Conservation (phyloP, 495 filamentous ascomycete species). For the Oidiodendron maius region DNA sequence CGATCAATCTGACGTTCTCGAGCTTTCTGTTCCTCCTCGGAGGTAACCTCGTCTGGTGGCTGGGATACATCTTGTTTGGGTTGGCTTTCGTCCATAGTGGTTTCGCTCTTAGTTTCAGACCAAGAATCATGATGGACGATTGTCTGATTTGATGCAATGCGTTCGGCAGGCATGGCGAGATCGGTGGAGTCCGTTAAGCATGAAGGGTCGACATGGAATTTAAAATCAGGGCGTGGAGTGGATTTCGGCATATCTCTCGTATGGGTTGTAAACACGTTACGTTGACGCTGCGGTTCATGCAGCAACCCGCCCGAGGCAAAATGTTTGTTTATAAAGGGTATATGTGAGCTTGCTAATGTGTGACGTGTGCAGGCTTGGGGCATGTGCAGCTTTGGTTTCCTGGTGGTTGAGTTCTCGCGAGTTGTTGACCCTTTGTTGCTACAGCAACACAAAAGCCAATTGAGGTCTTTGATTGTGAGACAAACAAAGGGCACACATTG, state of each 20-base stretch:
- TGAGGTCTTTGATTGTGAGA: no score
- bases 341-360: no score
- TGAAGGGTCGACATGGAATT: slow-evolving; percentile 37
- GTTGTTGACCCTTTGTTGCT: no score
- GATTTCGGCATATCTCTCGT: slow-evolving; percentile 20
- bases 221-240: slow-evolving; percentile 29
- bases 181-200: slow-evolving; percentile 31
- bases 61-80: slow-evolving; percentile 1
- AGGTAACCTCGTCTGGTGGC: background rate
- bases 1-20: slow-evolving; percentile 18
- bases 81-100: slow-evolving; percentile 1
- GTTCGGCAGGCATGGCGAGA: slow-evolving; percentile 20
- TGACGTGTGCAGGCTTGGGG: no score
- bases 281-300: slow-evolving; percentile 12
- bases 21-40: slow-evolving; percentile 6
- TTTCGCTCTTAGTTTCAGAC: slow-evolving; percentile 5
- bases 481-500: no score
- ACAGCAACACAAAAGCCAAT: no score
- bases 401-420: no score
- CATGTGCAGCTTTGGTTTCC: no score
- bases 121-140: slow-evolving; percentile 17
- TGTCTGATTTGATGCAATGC: slow-evolving; percentile 10
- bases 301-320: slow-evolving; percentile 21
- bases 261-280: slow-evolving; percentile 6
- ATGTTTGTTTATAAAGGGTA: no score